Evolutionary conservation across 495 filamentous ascomycete species (phyloP).

Genomic region (Penicillium maclennaniae): DNA sequence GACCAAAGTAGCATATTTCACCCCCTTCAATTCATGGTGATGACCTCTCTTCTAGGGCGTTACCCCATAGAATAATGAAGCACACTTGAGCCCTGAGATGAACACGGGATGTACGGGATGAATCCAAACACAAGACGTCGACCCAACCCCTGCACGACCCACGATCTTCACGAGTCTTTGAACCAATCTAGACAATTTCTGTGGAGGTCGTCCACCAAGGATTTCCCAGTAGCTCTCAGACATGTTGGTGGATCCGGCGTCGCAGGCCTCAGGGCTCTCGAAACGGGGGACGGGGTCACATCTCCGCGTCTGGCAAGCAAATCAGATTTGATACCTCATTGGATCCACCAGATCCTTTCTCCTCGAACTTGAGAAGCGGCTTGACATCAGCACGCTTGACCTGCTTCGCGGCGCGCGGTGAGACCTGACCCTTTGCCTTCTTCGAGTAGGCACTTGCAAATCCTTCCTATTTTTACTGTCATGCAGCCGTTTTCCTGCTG

Average conservation of each 20-base stretch:
- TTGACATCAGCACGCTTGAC: too few relatives aligned
- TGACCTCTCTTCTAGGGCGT: neutral
- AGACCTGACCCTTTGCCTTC: too few relatives aligned
- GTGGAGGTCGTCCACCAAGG: too few relatives aligned
- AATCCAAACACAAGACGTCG: conserved; percentile 10
- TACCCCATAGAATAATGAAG: neutral
- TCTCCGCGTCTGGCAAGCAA: conserved; percentile 3
- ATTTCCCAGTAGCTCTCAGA: too few relatives aligned
- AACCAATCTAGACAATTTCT: neutral
- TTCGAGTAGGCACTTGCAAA: too few relatives aligned
- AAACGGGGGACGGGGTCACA: neutral
- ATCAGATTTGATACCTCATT: neutral
- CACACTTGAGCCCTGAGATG: neutral
- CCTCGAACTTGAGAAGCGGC: neutral
- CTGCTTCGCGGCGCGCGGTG: too few relatives aligned
- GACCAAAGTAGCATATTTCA: neutral
- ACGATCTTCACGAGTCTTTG: neutral
- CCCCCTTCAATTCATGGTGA: neutral
- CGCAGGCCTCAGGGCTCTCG: neutral
- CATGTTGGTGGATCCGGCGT: neutral
- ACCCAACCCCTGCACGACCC: conserved; percentile 2
- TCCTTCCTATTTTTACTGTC: too few relatives aligned
- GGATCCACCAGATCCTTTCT: neutral
- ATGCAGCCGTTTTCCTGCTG: too few relatives aligned
- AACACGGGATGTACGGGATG: neutral